These are phyloP conservation scores for Cladosporium oxysporum DNA, from an alignment of 2,329 filamentous ascomycete species.

Conservation along the genomic window DNA sequence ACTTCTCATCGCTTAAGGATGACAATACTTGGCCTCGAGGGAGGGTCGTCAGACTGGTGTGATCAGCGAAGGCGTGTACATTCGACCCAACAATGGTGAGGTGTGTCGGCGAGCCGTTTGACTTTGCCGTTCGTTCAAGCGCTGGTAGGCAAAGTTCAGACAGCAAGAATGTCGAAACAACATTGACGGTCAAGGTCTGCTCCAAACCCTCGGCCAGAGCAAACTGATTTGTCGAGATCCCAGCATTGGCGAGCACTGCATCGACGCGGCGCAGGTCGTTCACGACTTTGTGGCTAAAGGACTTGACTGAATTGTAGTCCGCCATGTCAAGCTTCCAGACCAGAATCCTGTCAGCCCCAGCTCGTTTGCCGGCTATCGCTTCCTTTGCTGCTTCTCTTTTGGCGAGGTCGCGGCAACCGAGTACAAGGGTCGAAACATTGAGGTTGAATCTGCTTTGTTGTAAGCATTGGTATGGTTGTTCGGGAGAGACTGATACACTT, in stretches of 20 bases:
- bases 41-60: slow-evolving; percentile 50
- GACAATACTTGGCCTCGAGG: not conserved
- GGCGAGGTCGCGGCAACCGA: slow-evolving; percentile 43
- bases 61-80: slow-evolving; percentile 46
- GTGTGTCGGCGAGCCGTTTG: slow-evolving; percentile 27
- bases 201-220: slow-evolving; percentile 48
- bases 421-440: slow-evolving; percentile 41
- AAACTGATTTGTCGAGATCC: slow-evolving; percentile 43
- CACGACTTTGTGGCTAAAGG: slow-evolving; percentile 31
- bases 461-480: not conserved
- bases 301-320: slow-evolving; percentile 37
- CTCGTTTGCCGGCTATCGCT: slow-evolving; percentile 36
- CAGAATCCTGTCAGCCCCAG: slow-evolving; percentile 33
- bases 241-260: slow-evolving; percentile 32
- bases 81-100: slow-evolving; percentile 43
- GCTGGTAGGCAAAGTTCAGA: slow-evolving; percentile 51
- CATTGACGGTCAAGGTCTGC: slow-evolving; percentile 52
- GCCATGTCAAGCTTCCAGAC: slow-evolving; percentile 48
- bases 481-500: slow-evolving; percentile 22
- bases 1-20: slow-evolving; percentile 21
- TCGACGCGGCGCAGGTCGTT: slow-evolving; percentile 28
- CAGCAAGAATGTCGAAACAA: slow-evolving; percentile 53
- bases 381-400: slow-evolving; percentile 46
- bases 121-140: slow-evolving; percentile 45
- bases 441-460: slow-evolving; percentile 32